Conservation (phyloP, 352 stramenopile species). For the Globisporangium mamillatum region DNA sequence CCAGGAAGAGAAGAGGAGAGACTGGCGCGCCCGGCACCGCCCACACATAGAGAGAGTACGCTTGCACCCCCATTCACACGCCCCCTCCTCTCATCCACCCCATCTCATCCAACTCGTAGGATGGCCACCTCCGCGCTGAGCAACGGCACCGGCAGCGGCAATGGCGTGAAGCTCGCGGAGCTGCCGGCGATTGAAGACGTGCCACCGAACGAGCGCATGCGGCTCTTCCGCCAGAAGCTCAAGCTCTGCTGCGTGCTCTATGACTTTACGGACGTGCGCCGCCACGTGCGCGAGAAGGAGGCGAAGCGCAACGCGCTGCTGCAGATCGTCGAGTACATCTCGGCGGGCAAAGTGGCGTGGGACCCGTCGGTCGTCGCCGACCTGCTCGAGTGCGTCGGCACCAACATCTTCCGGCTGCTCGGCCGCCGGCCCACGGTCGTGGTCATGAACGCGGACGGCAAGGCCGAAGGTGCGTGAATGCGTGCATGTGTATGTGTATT, state of each 20-base stretch:
- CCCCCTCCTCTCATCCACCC: not conserved
- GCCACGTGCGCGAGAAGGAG: constrained; percentile 65
- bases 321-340: constrained; percentile 98
- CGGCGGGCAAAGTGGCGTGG: constrained; percentile 66
- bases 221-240: constrained; percentile 66
- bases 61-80: not conserved
- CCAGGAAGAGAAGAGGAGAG: not conserved
- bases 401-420: constrained; percentile 91
- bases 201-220: constrained; percentile 48
- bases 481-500: constrained; percentile 1
- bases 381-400: constrained; percentile 68
- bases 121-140: constrained; percentile 2
- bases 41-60: not conserved
- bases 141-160: constrained; percentile 23
- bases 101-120: not conserved
- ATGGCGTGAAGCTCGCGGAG: constrained; percentile 34
- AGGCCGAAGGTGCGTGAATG: constrained; percentile 36
- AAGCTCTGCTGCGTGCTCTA: constrained; percentile 59
- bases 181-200: constrained; percentile 56
- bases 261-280: constrained; percentile 57
- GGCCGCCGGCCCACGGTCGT: constrained; percentile 61
- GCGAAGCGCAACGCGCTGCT: constrained; percentile 95
- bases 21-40: not conserved
- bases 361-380: constrained; percentile 46
- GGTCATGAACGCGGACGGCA: constrained; percentile 60